A percentile compares a stretch with the other conserved stretches of the same genome.
phyloP scores from a whole-genome alignment of 257 asterid genomes.

The Solanum lignicaule region DNA sequence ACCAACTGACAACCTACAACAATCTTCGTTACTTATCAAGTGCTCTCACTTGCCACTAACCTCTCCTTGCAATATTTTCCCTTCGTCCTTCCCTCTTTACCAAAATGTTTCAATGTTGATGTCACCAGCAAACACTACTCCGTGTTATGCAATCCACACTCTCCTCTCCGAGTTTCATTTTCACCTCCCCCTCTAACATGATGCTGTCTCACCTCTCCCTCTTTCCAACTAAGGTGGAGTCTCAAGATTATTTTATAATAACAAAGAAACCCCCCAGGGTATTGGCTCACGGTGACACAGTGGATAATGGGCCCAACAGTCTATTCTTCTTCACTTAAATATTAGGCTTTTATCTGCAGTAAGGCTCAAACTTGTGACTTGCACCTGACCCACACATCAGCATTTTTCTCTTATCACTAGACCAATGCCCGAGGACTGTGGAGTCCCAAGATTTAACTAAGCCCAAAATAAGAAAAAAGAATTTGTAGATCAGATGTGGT shows the following conservation, averaged over 20 bases:
- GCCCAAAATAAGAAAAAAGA: neutral
- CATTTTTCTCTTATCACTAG: neutral
- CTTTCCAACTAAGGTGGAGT: neutral
- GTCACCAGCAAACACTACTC: neutral
- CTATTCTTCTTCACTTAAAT: neutral
- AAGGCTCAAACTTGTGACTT: neutral
- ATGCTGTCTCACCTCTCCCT: neutral
- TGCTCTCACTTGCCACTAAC: neutral
- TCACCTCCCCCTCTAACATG: neutral
- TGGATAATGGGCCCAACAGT: neutral
- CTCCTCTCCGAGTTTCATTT: neutral
- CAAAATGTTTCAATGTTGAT: neutral
- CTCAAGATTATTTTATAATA: neutral
- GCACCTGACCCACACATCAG: neutral
- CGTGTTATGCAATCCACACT: neutral
- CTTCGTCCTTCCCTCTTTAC: neutral
- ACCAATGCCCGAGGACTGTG: neutral
- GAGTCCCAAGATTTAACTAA: neutral
- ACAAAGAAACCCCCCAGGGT: neutral
- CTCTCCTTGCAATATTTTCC: neutral
- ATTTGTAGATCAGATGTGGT: neutral
- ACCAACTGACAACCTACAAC: neutral
- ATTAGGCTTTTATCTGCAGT: neutral
- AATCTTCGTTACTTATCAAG: neutral
- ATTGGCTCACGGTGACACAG: neutral